Evolutionary conservation across 2,329 filamentous ascomycete genomes (phyloP), one percentile per base, ranked within the genome.

Genomic region (Exophiala bonariae): DNA sequence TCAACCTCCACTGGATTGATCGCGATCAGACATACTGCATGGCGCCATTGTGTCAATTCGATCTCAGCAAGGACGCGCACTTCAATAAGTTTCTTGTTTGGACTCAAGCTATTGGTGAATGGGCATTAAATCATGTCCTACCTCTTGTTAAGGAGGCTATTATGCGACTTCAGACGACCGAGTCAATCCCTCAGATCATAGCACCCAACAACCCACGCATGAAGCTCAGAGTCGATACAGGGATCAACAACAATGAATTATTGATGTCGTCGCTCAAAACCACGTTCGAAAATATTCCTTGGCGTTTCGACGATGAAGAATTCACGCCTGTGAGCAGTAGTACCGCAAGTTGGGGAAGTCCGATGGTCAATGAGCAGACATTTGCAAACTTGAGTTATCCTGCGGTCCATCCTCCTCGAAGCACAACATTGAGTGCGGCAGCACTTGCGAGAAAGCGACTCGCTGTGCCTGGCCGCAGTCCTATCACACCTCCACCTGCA

Each of bases 1-100:
- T 56, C 28, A 54, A 56, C 26, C 32, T 54, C 18, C 54, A 56
- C 31, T 56, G 54, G 54, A 49, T 56, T 22, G 54, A 54, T 32
- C 41, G 44, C 5, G 47, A 41, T 10, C 47, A 54, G 28, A 30
- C 33, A 2, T 54, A 56, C 26, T 56, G 47, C 30, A 56, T 54
- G 50, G 48, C 54, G 14, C 50, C 50, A 13, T 22, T 56, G 5
- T 54, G 54, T 26, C 49, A 51, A 28, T 56, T 56, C 34, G 51
- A 56, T 28, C 51, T 56, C n/a, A 44, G 34, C 22, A 49, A 56
- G 26, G 48, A 56, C 19, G 41, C 34, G 2, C 50, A 54, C 28
- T 56, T 54, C 35, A 37, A 14, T 20, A 40, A 50, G 16, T 56
- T 54, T 19, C 26, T 52, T 26, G 37, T 44, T 11, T 56, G 50